Evolutionary conservation across 352 stramenopile genomes (phyloP).

Genomic region (Phytopythium kandeliae): DNA sequence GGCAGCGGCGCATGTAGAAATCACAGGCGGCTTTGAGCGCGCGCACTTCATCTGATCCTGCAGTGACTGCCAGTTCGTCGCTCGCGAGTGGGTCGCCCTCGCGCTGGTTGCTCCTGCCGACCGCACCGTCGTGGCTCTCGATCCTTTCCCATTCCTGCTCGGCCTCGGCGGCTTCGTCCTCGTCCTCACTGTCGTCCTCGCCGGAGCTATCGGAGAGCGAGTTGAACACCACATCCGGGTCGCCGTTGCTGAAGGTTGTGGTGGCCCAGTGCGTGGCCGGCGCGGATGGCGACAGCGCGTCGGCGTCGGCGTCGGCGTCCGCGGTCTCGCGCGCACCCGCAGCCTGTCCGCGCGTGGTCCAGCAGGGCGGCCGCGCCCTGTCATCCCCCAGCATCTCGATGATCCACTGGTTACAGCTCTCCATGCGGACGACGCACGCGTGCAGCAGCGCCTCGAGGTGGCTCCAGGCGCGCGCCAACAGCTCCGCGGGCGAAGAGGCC

Average conservation of each 20-base stretch:
- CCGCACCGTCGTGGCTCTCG: background rate
- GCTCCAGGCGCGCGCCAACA: conserved; percentile 1
- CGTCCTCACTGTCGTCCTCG: background rate
- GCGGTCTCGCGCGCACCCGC: no score
- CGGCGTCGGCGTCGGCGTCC: no score
- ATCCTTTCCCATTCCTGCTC: background rate
- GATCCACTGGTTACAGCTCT: conserved; percentile 29
- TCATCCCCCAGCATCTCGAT: conserved; percentile 14
- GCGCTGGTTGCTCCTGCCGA: background rate
- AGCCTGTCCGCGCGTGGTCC: background rate
- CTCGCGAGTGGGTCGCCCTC: background rate
- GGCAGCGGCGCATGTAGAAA: conserved; percentile 19
- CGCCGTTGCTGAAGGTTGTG: background rate
- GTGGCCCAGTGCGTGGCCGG: background rate
- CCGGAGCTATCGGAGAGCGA: conserved; percentile 10
- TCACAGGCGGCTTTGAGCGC: conserved; percentile 20
- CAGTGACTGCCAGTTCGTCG: background rate
- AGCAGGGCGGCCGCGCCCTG: background rate
- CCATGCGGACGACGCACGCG: conserved; percentile 12
- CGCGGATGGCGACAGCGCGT: background rate
- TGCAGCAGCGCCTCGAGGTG: background rate
- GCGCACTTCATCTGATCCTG: background rate
- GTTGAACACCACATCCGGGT: background rate
- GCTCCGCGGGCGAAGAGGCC: background rate
- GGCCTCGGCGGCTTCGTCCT: background rate